Evolutionary conservation across 108 stramenopile genomes (phyloP).

Genomic region (Epipyxis sp.): DNA sequence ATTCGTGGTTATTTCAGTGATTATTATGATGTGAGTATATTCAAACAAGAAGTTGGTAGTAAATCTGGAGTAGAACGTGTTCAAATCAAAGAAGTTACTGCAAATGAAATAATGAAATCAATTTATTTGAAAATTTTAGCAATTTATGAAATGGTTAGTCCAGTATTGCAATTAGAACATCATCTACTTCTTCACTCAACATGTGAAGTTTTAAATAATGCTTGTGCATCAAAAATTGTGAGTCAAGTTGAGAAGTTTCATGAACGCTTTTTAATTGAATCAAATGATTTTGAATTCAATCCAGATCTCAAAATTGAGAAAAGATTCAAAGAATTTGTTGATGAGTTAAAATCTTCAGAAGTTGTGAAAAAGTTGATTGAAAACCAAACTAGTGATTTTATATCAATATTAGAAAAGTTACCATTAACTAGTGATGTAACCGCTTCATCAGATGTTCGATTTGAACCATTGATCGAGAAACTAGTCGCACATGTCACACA

Average conservation of each 20-base stretch:
- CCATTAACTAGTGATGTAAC: neutral
- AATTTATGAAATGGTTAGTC: conserved; percentile 23
- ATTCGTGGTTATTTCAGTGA: neutral
- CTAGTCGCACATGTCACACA: conserved; percentile 33
- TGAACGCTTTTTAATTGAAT: neutral
- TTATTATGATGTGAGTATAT: conserved; percentile 19
- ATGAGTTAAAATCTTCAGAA: neutral
- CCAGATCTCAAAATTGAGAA: neutral
- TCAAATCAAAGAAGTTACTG: neutral
- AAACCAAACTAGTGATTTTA: neutral
- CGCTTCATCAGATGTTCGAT: conserved; percentile 20
- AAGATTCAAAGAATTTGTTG: conserved; percentile 1
- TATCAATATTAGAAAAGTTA: neutral
- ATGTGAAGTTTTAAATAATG: conserved; percentile 13
- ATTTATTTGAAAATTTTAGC: neutral
- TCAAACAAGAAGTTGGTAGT: conserved; percentile 20
- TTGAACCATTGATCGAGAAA: conserved; percentile 38
- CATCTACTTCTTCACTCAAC: neutral
- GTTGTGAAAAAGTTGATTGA: neutral
- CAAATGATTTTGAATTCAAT: neutral
- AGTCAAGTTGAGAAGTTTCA: neutral
- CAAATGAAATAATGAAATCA: neutral
- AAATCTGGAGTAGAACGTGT: neutral
- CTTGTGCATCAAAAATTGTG: neutral
- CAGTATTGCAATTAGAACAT: neutral